Percentiles rank a stretch among this genome's conserved stretches.
These are phyloP conservation scores for Isoetes taiwanensis DNA, from an alignment of 75 land plant genomes.

Conservation along the genomic window DNA sequence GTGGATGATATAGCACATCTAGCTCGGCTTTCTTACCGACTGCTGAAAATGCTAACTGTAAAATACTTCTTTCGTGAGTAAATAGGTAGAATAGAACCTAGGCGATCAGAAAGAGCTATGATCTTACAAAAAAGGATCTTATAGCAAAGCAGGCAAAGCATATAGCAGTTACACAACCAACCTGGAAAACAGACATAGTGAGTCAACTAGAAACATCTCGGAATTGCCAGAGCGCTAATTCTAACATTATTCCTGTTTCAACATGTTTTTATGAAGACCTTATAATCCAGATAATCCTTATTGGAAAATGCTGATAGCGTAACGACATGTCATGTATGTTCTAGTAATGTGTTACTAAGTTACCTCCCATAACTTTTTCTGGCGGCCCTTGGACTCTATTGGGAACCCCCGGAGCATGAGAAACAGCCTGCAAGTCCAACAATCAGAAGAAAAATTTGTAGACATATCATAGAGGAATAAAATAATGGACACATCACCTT, in stretches of 20 bases:
- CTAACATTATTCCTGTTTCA: no score
- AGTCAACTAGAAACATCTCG: not conserved
- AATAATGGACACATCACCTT: not conserved
- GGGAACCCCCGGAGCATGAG: slow-evolving; percentile 1
- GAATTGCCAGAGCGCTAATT: not conserved
- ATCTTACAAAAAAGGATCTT: not conserved
- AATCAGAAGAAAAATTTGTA: not conserved
- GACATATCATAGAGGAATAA: no score
- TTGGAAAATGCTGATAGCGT: no score
- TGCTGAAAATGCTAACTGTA: slow-evolving; percentile 5
- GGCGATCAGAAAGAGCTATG: no score
- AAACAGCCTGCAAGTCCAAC: not conserved
- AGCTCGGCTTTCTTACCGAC: slow-evolving; percentile 1
- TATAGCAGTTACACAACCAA: not conserved
- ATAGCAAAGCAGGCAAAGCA: slow-evolving; percentile 6
- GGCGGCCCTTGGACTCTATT: slow-evolving; percentile 2
- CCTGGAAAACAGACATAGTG: not conserved
- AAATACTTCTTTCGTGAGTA: not conserved
- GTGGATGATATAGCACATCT: slow-evolving; percentile 2
- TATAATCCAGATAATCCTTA: no score
- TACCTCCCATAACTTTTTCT: not conserved
- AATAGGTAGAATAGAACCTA: not conserved
- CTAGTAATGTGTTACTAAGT: no score
- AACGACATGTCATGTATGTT: no score
- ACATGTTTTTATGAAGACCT: no score